These are phyloP conservation scores for Mycogone perniciosa DNA, from an alignment of 2,329 filamentous ascomycete species.

Conservation along the genomic window DNA sequence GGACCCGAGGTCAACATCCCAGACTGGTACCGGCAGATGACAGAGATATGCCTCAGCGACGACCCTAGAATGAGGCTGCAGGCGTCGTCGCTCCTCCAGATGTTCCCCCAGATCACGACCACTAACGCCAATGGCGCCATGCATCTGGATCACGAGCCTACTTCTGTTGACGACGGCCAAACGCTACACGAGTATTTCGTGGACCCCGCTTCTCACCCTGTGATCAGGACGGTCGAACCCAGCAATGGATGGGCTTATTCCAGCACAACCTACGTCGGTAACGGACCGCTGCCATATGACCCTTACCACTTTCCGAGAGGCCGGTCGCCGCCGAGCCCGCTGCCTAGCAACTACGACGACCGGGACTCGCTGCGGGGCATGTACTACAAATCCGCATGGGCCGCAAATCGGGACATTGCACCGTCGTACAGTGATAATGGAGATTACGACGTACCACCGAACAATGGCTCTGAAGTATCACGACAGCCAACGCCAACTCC, in stretches of 20 bases:
- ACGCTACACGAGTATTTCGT: constrained; percentile 34
- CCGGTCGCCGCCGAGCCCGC: constrained; percentile 47
- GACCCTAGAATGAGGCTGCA: constrained; percentile 66
- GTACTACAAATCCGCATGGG: constrained; percentile 30
- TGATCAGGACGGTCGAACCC: constrained; percentile 36
- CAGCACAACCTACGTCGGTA: constrained; percentile 31
- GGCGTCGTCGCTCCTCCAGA: constrained; percentile 62
- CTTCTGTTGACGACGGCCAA: constrained; percentile 36
- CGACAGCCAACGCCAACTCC: constrained; percentile 14
- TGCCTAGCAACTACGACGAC: constrained; percentile 37
- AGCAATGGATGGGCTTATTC: constrained; percentile 39
- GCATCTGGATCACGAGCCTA: constrained; percentile 23
- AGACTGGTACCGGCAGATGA: constrained; percentile 68
- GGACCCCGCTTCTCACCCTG: constrained; percentile 28
- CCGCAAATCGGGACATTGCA: constrained; percentile 32
- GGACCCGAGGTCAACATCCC: constrained; percentile 59
- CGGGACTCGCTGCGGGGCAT: constrained; percentile 25
- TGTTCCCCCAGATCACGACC: constrained; percentile 50
- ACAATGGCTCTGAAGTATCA: constrained; percentile 5
- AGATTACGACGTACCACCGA: constrained; percentile 17
- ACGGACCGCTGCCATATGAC: constrained; percentile 32
- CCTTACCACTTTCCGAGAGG: constrained; percentile 43
- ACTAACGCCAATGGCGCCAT: constrained; percentile 14
- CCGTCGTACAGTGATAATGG: constrained; percentile 34
- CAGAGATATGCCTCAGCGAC: constrained; percentile 69